Base-by-base conservation (phyloP, 1,284 basidiomycete species). In the Singerocomus rubriflavus region DNA sequence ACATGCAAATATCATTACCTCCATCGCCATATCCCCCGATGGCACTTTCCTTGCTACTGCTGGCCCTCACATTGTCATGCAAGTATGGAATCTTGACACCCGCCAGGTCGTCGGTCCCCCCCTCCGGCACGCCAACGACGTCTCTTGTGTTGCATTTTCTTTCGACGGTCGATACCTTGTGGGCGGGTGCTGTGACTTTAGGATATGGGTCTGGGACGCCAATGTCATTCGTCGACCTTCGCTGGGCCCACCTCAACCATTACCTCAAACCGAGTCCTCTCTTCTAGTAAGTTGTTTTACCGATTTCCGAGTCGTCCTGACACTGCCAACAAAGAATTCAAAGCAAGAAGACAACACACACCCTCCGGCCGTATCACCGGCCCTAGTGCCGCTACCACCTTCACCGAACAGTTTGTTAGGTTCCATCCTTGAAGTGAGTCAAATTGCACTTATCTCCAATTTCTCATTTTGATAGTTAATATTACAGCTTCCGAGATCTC, bases 131-230 rank as follows among this genome's bases (percentile, higher is more conserved):
- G 62, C 64, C 48, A 62, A 65, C 25, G 60, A 66, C 9, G 66
- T 65, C 33, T 54, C 63, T 16, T 67, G 66, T 27, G 60, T 65
- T 4, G 64, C 58, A 29, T 68, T 69, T 40, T 61, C 68, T 12
- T 35, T 42, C 14, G 65, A 67, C n/a, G 65, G 66, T 12, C 59
- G 57, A 1, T 56, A 56, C 29, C 64, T 67, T 41, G 55, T 62
- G 6, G 62, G 65, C 31, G 68, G 66, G 1, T 70, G 67, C 10
- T 59, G 55, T 36, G 62, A 67, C 43, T 57, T 59, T 44, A 56
- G 64, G 37, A 57, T 70, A 52, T 65, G 66, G 59, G 21, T 67
- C 10, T 67, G 68, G 65, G 61, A 69, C 21, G 62, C 63, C 26
- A 30, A 43, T 13, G 47, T 65, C 40, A 11, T 63, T 40, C 56